These are phyloP conservation scores for Ashbya aceris DNA, from an alignment of 1,139 yeast species.

Conservation along the genomic window DNA sequence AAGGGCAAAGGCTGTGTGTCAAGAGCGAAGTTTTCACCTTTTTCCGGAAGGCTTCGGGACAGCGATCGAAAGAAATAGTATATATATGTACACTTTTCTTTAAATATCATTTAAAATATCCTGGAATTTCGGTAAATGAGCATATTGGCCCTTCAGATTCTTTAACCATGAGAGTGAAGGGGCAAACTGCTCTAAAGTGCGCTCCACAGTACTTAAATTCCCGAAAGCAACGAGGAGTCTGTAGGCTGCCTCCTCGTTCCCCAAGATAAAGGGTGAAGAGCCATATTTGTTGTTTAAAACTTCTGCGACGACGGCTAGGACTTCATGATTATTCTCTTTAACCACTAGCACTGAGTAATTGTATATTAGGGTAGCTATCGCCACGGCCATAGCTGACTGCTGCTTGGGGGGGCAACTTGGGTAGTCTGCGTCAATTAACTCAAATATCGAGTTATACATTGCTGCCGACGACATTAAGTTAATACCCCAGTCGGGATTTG, in stretches of 20 bases:
- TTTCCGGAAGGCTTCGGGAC: background rate
- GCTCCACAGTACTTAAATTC: conserved; percentile 31
- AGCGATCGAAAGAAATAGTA: background rate
- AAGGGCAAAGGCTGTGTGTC: background rate
- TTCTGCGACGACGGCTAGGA: conserved; percentile 25
- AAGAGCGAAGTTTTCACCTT: background rate
- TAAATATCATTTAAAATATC: conserved; percentile 16
- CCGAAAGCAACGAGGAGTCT: conserved; percentile 49
- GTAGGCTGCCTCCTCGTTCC: conserved; percentile 46
- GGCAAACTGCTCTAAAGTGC: conserved; percentile 25
- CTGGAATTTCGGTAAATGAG: conserved; percentile 17
- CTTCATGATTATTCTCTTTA: conserved; percentile 17
- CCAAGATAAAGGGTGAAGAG: conserved; percentile 22
- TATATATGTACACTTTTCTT: background rate
- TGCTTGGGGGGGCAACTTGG: conserved; percentile 21
- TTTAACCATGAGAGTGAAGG: conserved; percentile 26
- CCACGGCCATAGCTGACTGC: conserved; percentile 31
- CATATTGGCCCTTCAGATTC: conserved; percentile 16
- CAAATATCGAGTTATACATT: conserved; percentile 28
- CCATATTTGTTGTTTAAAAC: conserved; percentile 25
- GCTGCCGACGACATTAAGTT: conserved; percentile 27
- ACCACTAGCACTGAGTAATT: conserved; percentile 38
- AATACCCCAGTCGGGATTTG: conserved; percentile 38
- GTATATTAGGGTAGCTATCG: conserved; percentile 45
- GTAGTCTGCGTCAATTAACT: conserved; percentile 20